Evolutionary conservation across 495 filamentous ascomycete genomes (phyloP).

Genomic region (Chaetomidium leptoderma): DNA sequence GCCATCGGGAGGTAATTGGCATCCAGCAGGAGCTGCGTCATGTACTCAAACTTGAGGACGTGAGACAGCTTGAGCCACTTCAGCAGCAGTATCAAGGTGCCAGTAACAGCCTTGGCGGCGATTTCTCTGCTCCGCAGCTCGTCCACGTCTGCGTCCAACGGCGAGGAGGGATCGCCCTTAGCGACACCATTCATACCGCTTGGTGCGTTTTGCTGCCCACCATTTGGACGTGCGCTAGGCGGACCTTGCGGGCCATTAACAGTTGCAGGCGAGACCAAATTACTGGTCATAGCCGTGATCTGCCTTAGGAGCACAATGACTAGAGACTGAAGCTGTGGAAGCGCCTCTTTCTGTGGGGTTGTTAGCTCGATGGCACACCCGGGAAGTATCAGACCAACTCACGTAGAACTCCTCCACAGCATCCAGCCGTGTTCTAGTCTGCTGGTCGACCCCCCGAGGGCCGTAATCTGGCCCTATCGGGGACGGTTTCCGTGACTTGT

Average conservation of each 20-base stretch:
- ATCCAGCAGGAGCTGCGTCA: slow-evolving; percentile 88
- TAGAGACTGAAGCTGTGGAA: slow-evolving; percentile 88
- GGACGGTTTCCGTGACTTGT: slow-evolving; percentile 24
- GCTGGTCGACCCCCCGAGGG: slow-evolving; percentile 45
- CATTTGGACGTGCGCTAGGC: slow-evolving; percentile 33
- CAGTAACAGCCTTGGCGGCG: slow-evolving; percentile 82
- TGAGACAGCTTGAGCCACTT: slow-evolving; percentile 98
- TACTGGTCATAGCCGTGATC: slow-evolving; percentile 74
- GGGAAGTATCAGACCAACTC: slow-evolving; percentile 36
- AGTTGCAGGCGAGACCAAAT: slow-evolving; percentile 39
- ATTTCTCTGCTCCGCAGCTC: slow-evolving; percentile 78
- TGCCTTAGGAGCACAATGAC: slow-evolving; percentile 89
- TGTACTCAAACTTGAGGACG: slow-evolving; percentile 90
- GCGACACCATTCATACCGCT: slow-evolving; percentile 30
- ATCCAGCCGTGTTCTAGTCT: slow-evolving; percentile 61
- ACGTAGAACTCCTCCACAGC: slow-evolving; percentile 83
- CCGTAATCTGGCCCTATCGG: slow-evolving; percentile 48
- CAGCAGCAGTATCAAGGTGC: slow-evolving; percentile 73
- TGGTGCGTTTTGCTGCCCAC: slow-evolving; percentile 29
- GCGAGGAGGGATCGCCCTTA: slow-evolving; percentile 40
- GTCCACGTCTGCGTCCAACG: slow-evolving; percentile 67
- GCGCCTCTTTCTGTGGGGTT: slow-evolving; percentile 55
- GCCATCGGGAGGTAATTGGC: slow-evolving; percentile 90
- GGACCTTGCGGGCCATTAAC: slow-evolving; percentile 31
- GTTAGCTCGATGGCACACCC: slow-evolving; percentile 17